phyloP scores from a whole-genome alignment of 2,329 filamentous ascomycete species.

The Aphanoascus verrucosus region DNA sequence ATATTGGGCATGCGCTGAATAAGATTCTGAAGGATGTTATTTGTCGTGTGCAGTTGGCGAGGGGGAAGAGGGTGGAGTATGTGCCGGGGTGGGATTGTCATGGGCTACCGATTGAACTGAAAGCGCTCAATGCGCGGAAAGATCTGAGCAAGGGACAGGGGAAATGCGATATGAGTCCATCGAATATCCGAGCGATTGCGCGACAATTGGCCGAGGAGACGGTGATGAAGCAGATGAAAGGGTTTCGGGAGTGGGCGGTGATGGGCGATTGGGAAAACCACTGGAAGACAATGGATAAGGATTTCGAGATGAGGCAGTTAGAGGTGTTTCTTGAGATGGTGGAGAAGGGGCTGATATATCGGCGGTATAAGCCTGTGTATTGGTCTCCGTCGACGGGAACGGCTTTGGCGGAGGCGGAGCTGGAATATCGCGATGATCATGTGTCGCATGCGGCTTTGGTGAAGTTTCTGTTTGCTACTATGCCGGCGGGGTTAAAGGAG shows the following conservation, averaged over 20 bases:
- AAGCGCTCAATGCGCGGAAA: conserved; percentile 60
- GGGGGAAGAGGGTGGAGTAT: conserved; percentile 67
- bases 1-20: conserved; percentile 90
- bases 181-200: conserved; percentile 45
- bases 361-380: conserved; percentile 53
- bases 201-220: conserved; percentile 46
- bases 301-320: conserved; percentile 51
- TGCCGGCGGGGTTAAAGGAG: conserved; percentile 37
- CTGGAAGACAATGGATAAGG: conserved; percentile 53
- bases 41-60: conserved; percentile 65
- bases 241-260: conserved; percentile 50
- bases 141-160: conserved; percentile 30
- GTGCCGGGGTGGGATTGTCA: conserved; percentile 97
- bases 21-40: conserved; percentile 96
- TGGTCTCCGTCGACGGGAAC: conserved; percentile 57
- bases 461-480: conserved; percentile 55
- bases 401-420: conserved; percentile 53
- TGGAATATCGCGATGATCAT: conserved; percentile 55
- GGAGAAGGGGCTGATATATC: conserved; percentile 50
- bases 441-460: conserved; percentile 54
- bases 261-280: conserved; percentile 56
- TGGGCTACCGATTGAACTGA: conserved; percentile 91
- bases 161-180: conserved; percentile 24
- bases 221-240: conserved; percentile 48
- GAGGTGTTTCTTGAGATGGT: conserved; percentile 52